phyloP scores from a whole-genome alignment of 345 rosid genomes.

The Corymbia maculata region DNA sequence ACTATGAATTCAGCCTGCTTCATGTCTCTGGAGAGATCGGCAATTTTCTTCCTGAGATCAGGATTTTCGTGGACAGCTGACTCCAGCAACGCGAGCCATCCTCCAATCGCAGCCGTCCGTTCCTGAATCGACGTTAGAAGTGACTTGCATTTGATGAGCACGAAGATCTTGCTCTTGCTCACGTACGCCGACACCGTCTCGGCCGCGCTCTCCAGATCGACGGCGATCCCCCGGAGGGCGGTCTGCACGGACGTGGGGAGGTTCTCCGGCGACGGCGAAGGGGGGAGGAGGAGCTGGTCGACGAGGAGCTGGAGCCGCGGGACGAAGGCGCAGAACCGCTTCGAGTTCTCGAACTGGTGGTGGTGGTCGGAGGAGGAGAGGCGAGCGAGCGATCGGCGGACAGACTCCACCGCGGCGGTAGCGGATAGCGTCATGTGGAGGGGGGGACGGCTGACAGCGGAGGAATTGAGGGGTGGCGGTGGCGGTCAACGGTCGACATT shows the following conservation, averaged over 20 bases:
- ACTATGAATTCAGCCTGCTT: slow-evolving; percentile 21
- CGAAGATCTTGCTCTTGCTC: slow-evolving; percentile 24
- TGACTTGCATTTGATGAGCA: slow-evolving; percentile 17
- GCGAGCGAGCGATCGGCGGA: slow-evolving; percentile 12
- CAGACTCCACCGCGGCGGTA: slow-evolving; percentile 11
- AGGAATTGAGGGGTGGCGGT: not conserved
- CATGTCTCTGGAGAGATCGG: slow-evolving; percentile 31
- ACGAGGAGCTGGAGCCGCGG: slow-evolving; percentile 14
- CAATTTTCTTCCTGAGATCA: slow-evolving; percentile 19
- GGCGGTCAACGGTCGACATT: not conserved
- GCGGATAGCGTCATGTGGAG: not conserved
- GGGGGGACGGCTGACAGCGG: not conserved
- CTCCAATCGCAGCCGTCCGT: slow-evolving; percentile 12
- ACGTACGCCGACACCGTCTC: slow-evolving; percentile 14
- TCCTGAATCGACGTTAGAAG: slow-evolving; percentile 14
- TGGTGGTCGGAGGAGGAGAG: slow-evolving; percentile 6
- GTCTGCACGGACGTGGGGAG: slow-evolving; percentile 18
- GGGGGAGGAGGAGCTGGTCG: slow-evolving; percentile 14
- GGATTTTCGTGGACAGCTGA: slow-evolving; percentile 13
- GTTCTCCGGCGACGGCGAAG: not conserved
- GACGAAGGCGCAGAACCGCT: slow-evolving; percentile 21
- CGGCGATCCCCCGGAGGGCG: slow-evolving; percentile 22
- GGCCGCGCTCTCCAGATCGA: slow-evolving; percentile 11
- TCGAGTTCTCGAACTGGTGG: slow-evolving; percentile 13
- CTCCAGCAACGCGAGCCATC: slow-evolving; percentile 26